These are phyloP conservation scores for Euclidium syriacum DNA, from an alignment of 345 rosid genomes.

Conservation along the genomic window DNA sequence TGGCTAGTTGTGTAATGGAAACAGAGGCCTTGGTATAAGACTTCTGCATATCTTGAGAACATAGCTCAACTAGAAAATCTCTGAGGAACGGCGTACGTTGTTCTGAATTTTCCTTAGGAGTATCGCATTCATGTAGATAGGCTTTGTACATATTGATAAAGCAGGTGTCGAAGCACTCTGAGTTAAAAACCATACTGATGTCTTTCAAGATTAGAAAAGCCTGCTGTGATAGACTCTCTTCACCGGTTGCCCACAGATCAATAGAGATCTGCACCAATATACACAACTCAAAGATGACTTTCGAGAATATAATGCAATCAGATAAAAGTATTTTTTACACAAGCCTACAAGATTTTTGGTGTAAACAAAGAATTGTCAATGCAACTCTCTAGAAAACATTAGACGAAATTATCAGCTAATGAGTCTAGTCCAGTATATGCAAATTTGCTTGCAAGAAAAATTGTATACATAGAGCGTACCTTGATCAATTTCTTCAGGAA, in stretches of 20 bases:
- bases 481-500: constrained; percentile 58
- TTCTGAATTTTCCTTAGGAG: constrained; percentile 41
- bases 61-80: constrained; percentile 63
- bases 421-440: not conserved
- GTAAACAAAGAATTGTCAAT: not conserved
- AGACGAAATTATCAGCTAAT: not conserved
- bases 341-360: not conserved
- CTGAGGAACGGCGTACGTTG: constrained; percentile 47
- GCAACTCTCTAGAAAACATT: not conserved
- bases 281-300: constrained; percentile 9
- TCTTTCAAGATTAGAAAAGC: constrained; percentile 58
- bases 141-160: constrained; percentile 60
- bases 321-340: not conserved
- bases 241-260: constrained; percentile 79
- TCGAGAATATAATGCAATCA: not conserved
- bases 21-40: constrained; percentile 54
- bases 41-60: constrained; percentile 77
- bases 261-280: constrained; percentile 50
- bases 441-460: not conserved
- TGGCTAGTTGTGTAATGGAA: constrained; percentile 63
- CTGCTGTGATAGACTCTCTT: constrained; percentile 44
- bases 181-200: constrained; percentile 49
- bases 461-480: constrained; percentile 39
- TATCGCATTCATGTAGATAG: constrained; percentile 59
- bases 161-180: constrained; percentile 58